Conservation (phyloP, 2,329 filamentous ascomycete species). For the Penicillium rolfsii region DNA sequence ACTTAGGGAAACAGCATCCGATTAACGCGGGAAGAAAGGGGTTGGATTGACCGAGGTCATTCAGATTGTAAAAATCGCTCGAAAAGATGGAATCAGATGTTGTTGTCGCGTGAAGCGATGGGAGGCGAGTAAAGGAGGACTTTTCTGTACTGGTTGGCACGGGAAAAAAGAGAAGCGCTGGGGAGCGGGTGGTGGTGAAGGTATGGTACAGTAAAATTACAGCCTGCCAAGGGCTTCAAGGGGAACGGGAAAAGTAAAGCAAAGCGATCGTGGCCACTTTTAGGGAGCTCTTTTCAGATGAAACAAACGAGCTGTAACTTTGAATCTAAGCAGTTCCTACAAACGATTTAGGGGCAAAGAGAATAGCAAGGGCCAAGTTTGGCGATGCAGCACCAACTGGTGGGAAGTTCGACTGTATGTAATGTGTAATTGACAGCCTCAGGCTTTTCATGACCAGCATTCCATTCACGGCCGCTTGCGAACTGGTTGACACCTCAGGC, state of each 20-base stretch:
- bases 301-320: background rate
- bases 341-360: background rate
- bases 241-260: background rate
- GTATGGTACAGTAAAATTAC: constrained; percentile 17
- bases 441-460: constrained; percentile 8
- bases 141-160: constrained; percentile 36
- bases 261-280: background rate
- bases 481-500: constrained; percentile 14
- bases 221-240: constrained; percentile 7
- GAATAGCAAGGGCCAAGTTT: background rate
- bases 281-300: background rate
- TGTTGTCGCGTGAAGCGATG: constrained; percentile 45
- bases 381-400: background rate
- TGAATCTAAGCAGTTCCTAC: background rate
- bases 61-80: constrained; percentile 51
- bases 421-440: constrained; percentile 12
- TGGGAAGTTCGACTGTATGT: constrained; percentile 19
- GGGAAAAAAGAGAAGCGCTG: constrained; percentile 21
- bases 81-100: constrained; percentile 48
- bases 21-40: constrained; percentile 52
- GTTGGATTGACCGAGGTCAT: constrained; percentile 46
- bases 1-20: constrained; percentile 53
- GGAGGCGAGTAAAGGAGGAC: constrained; percentile 39
- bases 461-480: constrained; percentile 16
- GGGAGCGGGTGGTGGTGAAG: constrained; percentile 8